These are phyloP conservation scores for Ajuga reptans DNA, from an alignment of 305 asterid species.

Conservation along the genomic window DNA sequence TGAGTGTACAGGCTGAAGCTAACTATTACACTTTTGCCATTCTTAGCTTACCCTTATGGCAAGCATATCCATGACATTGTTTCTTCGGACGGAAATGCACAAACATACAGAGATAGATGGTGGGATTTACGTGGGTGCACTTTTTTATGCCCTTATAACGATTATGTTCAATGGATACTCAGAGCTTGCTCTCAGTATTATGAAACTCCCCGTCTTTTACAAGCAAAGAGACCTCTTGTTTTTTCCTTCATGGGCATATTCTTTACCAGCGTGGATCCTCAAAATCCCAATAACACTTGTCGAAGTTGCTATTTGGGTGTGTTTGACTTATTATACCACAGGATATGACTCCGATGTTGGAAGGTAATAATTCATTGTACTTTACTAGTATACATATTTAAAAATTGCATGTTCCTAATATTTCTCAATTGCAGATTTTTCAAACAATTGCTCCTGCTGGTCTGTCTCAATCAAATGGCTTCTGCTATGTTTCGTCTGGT, in stretches of 20 bases:
- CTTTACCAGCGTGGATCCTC: constrained; percentile 76
- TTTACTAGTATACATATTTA: not conserved
- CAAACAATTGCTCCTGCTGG: constrained; percentile 54
- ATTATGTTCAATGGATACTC: constrained; percentile 83
- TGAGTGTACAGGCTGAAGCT: not conserved
- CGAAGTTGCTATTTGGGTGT: constrained; percentile 54
- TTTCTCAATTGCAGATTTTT: constrained; percentile 47
- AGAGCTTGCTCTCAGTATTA: constrained; percentile 63
- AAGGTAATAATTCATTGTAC: constrained; percentile 34
- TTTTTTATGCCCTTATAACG: constrained; percentile 50
- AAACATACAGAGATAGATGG: constrained; percentile 50
- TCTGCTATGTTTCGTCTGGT: constrained; percentile 68
- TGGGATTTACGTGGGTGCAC: constrained; percentile 70
- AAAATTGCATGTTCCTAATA: constrained; percentile 1
- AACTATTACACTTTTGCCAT: not conserved
- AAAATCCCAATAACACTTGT: constrained; percentile 58
- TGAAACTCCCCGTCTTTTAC: constrained; percentile 71
- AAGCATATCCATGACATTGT: constrained; percentile 53
- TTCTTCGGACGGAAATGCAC: constrained; percentile 53
- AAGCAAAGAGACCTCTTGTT: constrained; percentile 81
- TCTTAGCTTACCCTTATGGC: constrained; percentile 57
- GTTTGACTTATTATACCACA: constrained; percentile 52
- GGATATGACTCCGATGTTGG: constrained; percentile 60
- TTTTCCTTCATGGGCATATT: constrained; percentile 78
- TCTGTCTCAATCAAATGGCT: constrained; percentile 66